Percentiles rank a stretch among this genome's conserved stretches.
These are phyloP conservation scores for Alternaria triticina DNA, from an alignment of 2,329 filamentous ascomycete species.

Conservation along the genomic window DNA sequence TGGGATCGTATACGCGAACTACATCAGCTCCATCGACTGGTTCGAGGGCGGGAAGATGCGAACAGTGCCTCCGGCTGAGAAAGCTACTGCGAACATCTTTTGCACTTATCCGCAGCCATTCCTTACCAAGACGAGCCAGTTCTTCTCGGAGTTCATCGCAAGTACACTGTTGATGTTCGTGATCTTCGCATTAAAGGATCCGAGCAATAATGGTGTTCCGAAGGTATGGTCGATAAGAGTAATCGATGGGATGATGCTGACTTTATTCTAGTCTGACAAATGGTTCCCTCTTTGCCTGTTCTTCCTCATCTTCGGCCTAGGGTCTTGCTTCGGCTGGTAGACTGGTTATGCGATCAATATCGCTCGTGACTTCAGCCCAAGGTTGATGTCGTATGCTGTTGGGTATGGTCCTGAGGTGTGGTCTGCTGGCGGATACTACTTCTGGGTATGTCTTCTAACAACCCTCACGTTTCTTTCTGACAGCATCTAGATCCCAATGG, in stretches of 20 bases:
- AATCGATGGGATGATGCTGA: background rate
- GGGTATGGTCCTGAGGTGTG: constrained; percentile 73
- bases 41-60: constrained; percentile 67
- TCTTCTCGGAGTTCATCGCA: constrained; percentile 75
- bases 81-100: constrained; percentile 72
- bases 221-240: constrained; percentile 20
- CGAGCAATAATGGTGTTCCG: constrained; percentile 48
- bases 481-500: constrained; percentile 67
- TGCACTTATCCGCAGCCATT: constrained; percentile 74
- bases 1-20: constrained; percentile 53
- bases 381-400: constrained; percentile 69
- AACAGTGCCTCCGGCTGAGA: constrained; percentile 64
- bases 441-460: constrained; percentile 62
- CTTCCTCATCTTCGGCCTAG: constrained; percentile 76
- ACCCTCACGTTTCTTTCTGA: background rate
- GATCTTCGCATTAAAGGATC: constrained; percentile 72
- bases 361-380: constrained; percentile 73
- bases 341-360: constrained; percentile 79
- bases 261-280: constrained; percentile 28
- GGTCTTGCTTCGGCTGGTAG: constrained; percentile 76
- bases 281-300: constrained; percentile 65
- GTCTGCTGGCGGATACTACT: constrained; percentile 72
- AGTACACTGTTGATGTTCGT: constrained; percentile 72
- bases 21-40: constrained; percentile 64
- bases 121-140: constrained; percentile 69